phyloP scores from a whole-genome alignment of 805 yeast species.

The Zygoascus flipseniorum region DNA sequence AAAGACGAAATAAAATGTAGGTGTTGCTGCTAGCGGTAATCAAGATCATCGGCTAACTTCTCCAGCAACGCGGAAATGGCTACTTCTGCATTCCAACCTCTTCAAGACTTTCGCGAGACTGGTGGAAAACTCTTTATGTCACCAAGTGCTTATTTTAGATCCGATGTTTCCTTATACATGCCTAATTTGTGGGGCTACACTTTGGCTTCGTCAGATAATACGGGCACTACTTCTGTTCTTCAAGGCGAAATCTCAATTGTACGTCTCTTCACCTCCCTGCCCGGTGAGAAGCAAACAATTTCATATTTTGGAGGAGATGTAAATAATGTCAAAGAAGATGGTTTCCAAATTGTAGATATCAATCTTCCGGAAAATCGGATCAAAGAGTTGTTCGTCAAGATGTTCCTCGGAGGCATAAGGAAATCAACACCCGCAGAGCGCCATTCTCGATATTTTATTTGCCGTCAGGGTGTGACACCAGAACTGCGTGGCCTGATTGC shows the following conservation, averaged over 20 bases:
- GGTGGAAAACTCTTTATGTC: conserved; percentile 79
- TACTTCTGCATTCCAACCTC: conserved; percentile 58
- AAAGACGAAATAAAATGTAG: conserved; percentile 40
- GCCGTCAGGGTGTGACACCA: conserved; percentile 49
- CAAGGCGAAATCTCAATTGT: conserved; percentile 52
- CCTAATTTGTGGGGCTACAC: conserved; percentile 66
- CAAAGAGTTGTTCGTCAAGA: conserved; percentile 55
- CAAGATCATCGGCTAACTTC: not conserved
- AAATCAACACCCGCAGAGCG: conserved; percentile 39
- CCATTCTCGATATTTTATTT: conserved; percentile 52
- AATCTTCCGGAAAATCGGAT: conserved; percentile 65
- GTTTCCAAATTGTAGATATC: conserved; percentile 66
- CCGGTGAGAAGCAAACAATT: conserved; percentile 61
- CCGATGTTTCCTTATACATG: conserved; percentile 66
- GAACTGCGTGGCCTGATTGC: conserved; percentile 49
- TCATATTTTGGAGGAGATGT: conserved; percentile 46
- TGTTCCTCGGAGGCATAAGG: conserved; percentile 40
- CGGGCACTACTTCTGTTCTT: conserved; percentile 32
- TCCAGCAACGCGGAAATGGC: conserved; percentile 46
- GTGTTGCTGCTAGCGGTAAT: not conserved
- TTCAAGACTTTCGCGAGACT: conserved; percentile 58
- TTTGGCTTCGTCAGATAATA: conserved; percentile 27
- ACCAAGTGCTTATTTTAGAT: conserved; percentile 70
- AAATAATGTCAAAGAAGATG: conserved; percentile 32
- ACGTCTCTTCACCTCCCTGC: conserved; percentile 54